These are phyloP conservation scores for Plasmodium sp. DNA, from an alignment of 169 alveolate species.

Conservation along the genomic window DNA sequence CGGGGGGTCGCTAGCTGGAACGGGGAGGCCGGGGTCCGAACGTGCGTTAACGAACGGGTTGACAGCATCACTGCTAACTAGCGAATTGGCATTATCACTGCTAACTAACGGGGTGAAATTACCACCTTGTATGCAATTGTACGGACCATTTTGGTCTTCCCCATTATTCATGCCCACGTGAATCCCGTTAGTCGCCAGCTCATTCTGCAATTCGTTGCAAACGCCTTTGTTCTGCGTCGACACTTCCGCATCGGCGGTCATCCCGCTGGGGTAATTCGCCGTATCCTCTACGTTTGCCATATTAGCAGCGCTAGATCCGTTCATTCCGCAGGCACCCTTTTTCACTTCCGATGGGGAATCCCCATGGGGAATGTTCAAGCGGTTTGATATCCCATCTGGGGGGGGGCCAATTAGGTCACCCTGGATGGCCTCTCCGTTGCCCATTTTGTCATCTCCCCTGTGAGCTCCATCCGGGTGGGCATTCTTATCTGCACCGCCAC, in stretches of 20 bases:
- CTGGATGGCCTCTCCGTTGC: not conserved
- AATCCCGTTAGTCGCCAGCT: not conserved
- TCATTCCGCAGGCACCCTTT: not conserved
- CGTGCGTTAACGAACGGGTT: not conserved
- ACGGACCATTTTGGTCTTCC: not conserved
- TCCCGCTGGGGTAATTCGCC: not conserved
- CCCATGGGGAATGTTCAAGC: not conserved
- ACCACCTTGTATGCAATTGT: not conserved
- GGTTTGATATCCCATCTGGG: not conserved
- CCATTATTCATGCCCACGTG: not conserved
- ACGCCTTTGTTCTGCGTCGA: not conserved
- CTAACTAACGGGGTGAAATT: not conserved
- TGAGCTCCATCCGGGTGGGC: not conserved
- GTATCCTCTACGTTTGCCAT: not conserved
- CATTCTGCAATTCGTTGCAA: not conserved
- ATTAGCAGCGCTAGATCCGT: not conserved
- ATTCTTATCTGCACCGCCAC: not conserved
- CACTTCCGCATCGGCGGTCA: not conserved
- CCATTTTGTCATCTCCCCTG: not conserved
- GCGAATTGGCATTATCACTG: not conserved
- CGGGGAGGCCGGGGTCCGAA: not conserved
- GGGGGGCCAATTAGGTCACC: not conserved
- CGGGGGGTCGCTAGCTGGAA: not conserved
- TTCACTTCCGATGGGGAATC: not conserved
- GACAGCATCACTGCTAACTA: not conserved